Evolutionary conservation across 352 stramenopile genomes (phyloP).

Genomic region (Phytophthora pinifolia): DNA sequence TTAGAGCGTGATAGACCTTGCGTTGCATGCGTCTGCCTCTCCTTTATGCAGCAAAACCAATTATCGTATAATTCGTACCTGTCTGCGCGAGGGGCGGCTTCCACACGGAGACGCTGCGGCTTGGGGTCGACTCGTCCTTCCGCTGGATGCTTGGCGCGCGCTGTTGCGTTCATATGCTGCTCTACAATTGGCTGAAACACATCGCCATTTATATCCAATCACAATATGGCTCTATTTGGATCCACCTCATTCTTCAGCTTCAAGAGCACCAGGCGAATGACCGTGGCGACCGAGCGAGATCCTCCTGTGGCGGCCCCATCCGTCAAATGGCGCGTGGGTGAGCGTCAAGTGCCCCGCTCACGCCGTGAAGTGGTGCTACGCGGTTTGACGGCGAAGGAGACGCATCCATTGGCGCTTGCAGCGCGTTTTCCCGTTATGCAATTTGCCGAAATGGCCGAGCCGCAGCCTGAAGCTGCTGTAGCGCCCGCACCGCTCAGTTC

Average conservation of each 20-base stretch:
- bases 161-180: neutral
- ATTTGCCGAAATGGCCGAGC: neutral
- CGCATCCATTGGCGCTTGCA: constrained; percentile 46
- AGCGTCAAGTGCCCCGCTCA: constrained; percentile 32
- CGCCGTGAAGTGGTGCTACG: constrained; percentile 24
- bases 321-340: constrained; percentile 46
- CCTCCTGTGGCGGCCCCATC: neutral
- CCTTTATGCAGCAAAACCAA: neutral
- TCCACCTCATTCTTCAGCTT: constrained; percentile 18
- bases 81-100: constrained; percentile 8
- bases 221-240: neutral
- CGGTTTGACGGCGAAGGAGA: constrained; percentile 29
- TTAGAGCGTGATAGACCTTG: neutral
- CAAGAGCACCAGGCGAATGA: constrained; percentile 22
- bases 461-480: neutral
- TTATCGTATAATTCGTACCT: constrained; percentile 11
- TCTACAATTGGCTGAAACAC: constrained; percentile 25
- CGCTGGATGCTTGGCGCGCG: constrained; percentile 32
- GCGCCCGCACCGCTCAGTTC: constrained; percentile 3
- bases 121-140: constrained; percentile 4
- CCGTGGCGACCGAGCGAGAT: constrained; percentile 13
- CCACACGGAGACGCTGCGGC: constrained; percentile 3
- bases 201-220: constrained; percentile 25
- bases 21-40: neutral
- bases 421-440: constrained; percentile 10